Conservation (phyloP, 1,139 yeast genomes). For the Blastobotrys arbuscula region DNA sequence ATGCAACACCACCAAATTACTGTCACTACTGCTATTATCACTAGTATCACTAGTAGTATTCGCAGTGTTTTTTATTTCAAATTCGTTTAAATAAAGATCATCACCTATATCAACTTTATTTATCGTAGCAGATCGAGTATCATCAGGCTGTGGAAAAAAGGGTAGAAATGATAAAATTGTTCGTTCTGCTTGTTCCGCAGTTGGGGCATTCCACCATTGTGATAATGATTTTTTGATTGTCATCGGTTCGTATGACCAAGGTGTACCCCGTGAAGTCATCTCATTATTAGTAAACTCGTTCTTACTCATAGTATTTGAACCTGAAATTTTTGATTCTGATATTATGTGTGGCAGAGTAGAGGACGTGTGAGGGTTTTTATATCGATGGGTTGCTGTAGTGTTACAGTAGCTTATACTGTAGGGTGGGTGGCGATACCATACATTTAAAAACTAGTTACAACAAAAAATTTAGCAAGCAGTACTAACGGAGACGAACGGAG, state of each 20-base stretch:
- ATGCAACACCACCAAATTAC: constrained; percentile 61
- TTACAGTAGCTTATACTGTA: background rate
- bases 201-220: constrained; percentile 40
- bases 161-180: constrained; percentile 45
- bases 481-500: too few species aligned
- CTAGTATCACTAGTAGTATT: background rate
- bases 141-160: constrained; percentile 49
- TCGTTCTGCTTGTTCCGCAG: constrained; percentile 38
- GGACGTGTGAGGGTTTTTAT: background rate
- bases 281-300: background rate
- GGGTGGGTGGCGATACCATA: background rate
- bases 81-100: constrained; percentile 47
- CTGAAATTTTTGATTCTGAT: too few species aligned
- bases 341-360: too few species aligned
- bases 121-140: constrained; percentile 43
- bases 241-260: constrained; percentile 12
- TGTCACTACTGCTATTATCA: constrained; percentile 17
- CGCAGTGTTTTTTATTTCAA: constrained; percentile 30
- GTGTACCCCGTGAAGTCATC: constrained; percentile 4
- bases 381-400: background rate
- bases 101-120: constrained; percentile 47
- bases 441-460: too few species aligned
- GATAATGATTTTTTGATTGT: constrained; percentile 36
- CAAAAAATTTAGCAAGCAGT: too few species aligned
- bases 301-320: background rate